Evolutionary conservation across 495 filamentous ascomycete species (phyloP), one percentile per base, ranked within the genome.

Genomic region (Staphylotrichum longicolle): DNA sequence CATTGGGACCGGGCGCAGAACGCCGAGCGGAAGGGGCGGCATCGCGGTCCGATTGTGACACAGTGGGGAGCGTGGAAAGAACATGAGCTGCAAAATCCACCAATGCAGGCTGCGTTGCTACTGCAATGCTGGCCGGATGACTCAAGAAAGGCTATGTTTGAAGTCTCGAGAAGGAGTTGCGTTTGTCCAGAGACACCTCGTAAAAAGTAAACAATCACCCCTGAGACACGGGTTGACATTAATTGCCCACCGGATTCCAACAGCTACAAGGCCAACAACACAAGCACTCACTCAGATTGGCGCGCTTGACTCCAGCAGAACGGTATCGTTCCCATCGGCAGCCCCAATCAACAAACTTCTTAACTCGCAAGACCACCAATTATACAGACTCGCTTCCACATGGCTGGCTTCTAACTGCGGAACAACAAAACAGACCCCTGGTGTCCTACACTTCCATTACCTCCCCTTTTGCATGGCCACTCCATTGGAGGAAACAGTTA

Each of bases 151-250:
- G 20, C 20, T 1, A 27, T 27, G 20, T 27, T 27, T 27, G 20
- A 27, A 27, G 20, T 27, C 20, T 27, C 20, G 20, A 27, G 20
- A 27, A 27, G 20, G 20, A 27, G 20, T 27, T 27, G 20, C 20
- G 20, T 27, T 27, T 27, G 20, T 27, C 20, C 20, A 27, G n/a
- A 27, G 20, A 27, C 20, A 27, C 20, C 20, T 27, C 20, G 20
- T 27, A 27, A 46, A 58, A 8, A n/a, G 34, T 58, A 58, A 49
- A 48, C 44, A 46, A 30, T 58, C 33, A 50, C 46, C 57, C 57
- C 46, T 59, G 57, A 59, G 15, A 12, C 20, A 20, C 20, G 20
- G 20, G 20, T 27, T 27, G 20, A 27, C 20, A 27, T 27, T 27
- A 27, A 27, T 27, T 27, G 20, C 20, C 20, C 20, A 27, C 20